phyloP scores from a whole-genome alignment of 208 protist species.

The Crithidia acanthocephali region DNA sequence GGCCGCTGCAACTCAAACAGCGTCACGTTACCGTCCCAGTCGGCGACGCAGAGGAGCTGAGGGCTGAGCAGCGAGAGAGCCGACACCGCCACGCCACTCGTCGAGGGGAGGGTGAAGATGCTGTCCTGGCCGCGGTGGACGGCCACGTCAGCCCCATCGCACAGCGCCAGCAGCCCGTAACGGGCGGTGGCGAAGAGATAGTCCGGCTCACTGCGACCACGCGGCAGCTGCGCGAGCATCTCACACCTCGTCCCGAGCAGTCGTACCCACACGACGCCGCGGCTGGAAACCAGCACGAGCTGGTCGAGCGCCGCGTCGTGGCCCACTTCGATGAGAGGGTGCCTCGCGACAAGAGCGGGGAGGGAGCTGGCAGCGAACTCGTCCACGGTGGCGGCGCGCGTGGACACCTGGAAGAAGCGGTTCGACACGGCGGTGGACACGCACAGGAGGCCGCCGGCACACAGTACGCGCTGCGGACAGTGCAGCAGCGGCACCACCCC shows the following conservation, averaged over 20 bases:
- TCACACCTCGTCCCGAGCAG: conserved; percentile 8
- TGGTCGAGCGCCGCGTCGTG: conserved; percentile 1
- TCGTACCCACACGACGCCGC: conserved; percentile 20
- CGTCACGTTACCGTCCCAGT: conserved; percentile 30
- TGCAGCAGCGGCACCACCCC: conserved; percentile 4
- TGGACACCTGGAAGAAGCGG: conserved; percentile 29
- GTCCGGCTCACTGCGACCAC: conserved; percentile 4
- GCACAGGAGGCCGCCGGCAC: conserved; percentile 28
- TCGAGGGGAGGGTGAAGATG: conserved; percentile 1
- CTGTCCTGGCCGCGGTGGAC: conserved; percentile 18
- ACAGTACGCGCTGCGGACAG: conserved; percentile 22
- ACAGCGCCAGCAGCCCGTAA: conserved; percentile 18
- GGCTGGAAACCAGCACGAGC: conserved; percentile 19
- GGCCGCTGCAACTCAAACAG: conserved; percentile 13
- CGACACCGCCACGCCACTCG: conserved; percentile 14
- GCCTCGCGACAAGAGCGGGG: conserved; percentile 3
- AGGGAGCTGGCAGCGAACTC: conserved; percentile 8
- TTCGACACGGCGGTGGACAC: conserved; percentile 4
- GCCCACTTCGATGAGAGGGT: conserved; percentile 16
- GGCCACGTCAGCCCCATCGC: conserved; percentile 16
- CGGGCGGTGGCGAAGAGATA: conserved; percentile 19
- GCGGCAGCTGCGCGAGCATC: conserved; percentile 16
- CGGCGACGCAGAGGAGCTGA: conserved; percentile 10
- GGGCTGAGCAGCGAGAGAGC: conserved; percentile 19
- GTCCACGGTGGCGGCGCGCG: conserved; percentile 1